These are phyloP conservation scores for Beauveria sp. DNA, from an alignment of 2,329 filamentous ascomycete species.

Conservation along the genomic window DNA sequence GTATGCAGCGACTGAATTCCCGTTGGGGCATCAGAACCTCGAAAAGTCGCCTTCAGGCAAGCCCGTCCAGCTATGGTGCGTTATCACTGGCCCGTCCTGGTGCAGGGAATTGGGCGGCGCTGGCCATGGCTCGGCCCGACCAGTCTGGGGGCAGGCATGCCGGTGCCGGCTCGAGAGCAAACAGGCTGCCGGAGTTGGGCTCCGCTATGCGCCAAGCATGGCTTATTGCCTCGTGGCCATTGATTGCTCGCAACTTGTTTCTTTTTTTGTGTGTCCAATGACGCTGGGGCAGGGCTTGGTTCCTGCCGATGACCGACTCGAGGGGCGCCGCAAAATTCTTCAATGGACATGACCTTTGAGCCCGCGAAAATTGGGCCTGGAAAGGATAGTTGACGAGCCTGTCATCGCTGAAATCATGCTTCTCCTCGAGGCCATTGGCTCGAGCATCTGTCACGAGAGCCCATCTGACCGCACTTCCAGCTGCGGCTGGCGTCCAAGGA, in stretches of 20 bases:
- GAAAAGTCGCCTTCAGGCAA: background rate
- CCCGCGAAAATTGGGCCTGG: conserved; percentile 2
- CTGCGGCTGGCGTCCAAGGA: conserved; percentile 6
- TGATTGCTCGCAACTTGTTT: background rate
- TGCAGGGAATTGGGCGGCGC: conserved; percentile 1
- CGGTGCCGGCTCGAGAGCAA: background rate
- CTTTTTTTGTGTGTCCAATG: background rate
- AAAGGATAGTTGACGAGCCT: background rate
- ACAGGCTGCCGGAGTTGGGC: background rate
- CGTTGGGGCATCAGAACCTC: background rate
- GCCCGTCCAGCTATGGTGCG: background rate
- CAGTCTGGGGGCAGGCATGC: conserved; percentile 1
- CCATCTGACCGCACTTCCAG: conserved; percentile 9
- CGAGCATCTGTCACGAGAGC: background rate
- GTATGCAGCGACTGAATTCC: background rate
- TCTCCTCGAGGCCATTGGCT: conserved; percentile 1
- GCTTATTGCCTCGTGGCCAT: background rate
- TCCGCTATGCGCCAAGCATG: background rate
- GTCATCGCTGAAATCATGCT: background rate
- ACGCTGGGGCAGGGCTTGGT: background rate
- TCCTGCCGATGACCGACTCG: background rate
- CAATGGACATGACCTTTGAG: background rate
- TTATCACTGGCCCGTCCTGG: background rate
- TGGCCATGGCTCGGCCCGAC: conserved; percentile 8
- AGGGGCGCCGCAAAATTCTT: background rate